Percentiles rank a stretch among this genome's conserved stretches.
Evolutionary conservation across 148 eudicot species (phyloP).

Genomic region (Simmondsia chinensis): DNA sequence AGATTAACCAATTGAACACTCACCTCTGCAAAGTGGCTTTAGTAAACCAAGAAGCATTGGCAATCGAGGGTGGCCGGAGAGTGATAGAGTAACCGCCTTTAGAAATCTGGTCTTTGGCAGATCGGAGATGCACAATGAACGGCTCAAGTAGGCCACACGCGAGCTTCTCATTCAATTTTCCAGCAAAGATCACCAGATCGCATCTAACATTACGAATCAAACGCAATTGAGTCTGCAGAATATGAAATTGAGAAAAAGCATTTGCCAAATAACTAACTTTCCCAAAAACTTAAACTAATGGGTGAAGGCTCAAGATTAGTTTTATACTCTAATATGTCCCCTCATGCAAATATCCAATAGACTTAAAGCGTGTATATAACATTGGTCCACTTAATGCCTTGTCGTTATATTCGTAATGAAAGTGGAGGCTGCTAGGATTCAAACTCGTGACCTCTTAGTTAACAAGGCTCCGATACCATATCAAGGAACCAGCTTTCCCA

Average conservation of each 20-base stretch:
- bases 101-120: slow-evolving; percentile 61
- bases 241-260: neutral
- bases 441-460: too few species aligned
- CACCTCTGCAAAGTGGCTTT: slow-evolving; percentile 71
- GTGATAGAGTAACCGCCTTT: slow-evolving; percentile 82
- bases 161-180: slow-evolving; percentile 56
- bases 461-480: too few species aligned
- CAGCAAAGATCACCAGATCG: slow-evolving; percentile 64
- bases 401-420: too few species aligned
- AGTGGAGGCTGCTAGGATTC: too few species aligned
- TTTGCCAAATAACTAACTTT: neutral
- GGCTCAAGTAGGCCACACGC: slow-evolving; percentile 75
- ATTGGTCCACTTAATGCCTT: too few species aligned
- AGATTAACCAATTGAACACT: neutral
- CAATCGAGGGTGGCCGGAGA: slow-evolving; percentile 36
- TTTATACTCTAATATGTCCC: too few species aligned
- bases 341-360: too few species aligned
- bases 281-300: too few species aligned
- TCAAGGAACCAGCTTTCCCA: too few species aligned
- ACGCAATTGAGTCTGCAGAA: neutral
- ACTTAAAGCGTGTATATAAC: too few species aligned
- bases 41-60: slow-evolving; percentile 57
- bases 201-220: slow-evolving; percentile 30
- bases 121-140: slow-evolving; percentile 48
- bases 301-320: too few species aligned